Evolutionary conservation across 2,329 filamentous ascomycete species (phyloP), one percentile per base, ranked within the genome.

Genomic region (Verticillium nubilum): DNA sequence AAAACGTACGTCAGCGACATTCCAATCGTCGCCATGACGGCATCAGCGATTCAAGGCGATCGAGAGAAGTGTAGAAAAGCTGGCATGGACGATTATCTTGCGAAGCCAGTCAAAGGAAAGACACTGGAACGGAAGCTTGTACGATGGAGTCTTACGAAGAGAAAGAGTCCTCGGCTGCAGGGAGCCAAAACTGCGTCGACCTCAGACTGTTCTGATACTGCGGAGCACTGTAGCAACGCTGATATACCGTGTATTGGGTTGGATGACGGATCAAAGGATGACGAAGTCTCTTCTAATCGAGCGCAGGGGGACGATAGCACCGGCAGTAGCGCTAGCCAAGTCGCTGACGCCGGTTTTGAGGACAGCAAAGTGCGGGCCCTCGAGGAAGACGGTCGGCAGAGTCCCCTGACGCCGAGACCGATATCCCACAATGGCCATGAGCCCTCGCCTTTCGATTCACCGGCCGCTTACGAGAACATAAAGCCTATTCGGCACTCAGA

Each of bases 1-100:
- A 86, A 81, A 47, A 67, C 76, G 2, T 80, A 83, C 57, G 77
- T 85, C 4, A 78, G 80, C 58, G 78, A 86, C 52, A 86, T 91
- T 5, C 89, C 89, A 0, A 91, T 92, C 56, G 86, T 92, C 37
- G 89, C 89, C n/a, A 91, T 92, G 87, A 92, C 89, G 0, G 90
- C 89, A 4, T 90, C 86, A 4, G 89, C 89, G 0, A 91, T 92
- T 47, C 87, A 91, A 68, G 89, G 89, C 4, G 89, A 92, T 67
- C 79, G 82, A 55, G 89, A 92, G 69, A 91, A 91, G 68, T 92
- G 89, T 68, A 82, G 84, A 61, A 81, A 80, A 62, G 87, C 88
- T 9, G 89, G 89, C 31, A 92, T 92, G 89, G 88, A 92, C 64
- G 88, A 90, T 67, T 89, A 90, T 66, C 76, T 91, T 10, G 78